Evolutionary conservation across 2,329 filamentous ascomycete species (phyloP).

Genomic region (Emergomyces pasteurianus): DNA sequence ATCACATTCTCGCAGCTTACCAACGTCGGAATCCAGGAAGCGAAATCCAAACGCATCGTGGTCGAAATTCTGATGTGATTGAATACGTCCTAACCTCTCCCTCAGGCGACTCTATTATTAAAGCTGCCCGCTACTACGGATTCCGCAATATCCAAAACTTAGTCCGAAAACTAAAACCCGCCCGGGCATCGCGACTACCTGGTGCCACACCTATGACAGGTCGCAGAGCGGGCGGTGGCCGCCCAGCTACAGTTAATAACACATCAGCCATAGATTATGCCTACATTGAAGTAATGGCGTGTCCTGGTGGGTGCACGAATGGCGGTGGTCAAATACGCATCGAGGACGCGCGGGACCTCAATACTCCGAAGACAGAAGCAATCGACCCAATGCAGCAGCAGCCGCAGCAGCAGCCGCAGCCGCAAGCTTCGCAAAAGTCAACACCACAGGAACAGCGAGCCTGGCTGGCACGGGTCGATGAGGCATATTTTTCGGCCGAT

Average conservation of each 20-base stretch:
- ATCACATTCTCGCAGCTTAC: slow-evolving; percentile 69
- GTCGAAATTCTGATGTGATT: slow-evolving; percentile 81
- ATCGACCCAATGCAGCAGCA: slow-evolving; percentile 2
- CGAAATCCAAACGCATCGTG: slow-evolving; percentile 56
- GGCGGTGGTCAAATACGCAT: slow-evolving; percentile 92
- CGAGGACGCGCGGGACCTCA: slow-evolving; percentile 50
- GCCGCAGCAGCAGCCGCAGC: slow-evolving; percentile 15
- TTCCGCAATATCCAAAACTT: slow-evolving; percentile 98
- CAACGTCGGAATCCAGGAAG: slow-evolving; percentile 61
- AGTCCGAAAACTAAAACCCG: slow-evolving; percentile 79
- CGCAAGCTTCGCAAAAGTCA: slow-evolving; percentile 39
- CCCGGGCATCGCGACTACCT: slow-evolving; percentile 64
- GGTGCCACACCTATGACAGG: slow-evolving; percentile 45
- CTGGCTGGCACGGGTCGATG: slow-evolving; percentile 72
- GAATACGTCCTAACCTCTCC: slow-evolving; percentile 61
- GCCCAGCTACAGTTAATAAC: slow-evolving; percentile 10
- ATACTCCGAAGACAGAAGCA: slow-evolving; percentile 14
- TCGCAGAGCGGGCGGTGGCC: slow-evolving; percentile 16
- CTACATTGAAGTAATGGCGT: slow-evolving; percentile 99
- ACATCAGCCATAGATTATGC: slow-evolving; percentile 51
- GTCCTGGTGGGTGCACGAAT: slow-evolving; percentile 96
- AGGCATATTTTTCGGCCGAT: slow-evolving; percentile 76
- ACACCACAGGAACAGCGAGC: slow-evolving; percentile 72
- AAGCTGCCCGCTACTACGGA: slow-evolving; percentile 84
- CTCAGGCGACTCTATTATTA: slow-evolving; percentile 52